Percentiles rank a stretch among this genome's conserved stretches.
Conservation (phyloP, 495 filamentous ascomycete genomes). For the Tuber calosporum region DNA sequence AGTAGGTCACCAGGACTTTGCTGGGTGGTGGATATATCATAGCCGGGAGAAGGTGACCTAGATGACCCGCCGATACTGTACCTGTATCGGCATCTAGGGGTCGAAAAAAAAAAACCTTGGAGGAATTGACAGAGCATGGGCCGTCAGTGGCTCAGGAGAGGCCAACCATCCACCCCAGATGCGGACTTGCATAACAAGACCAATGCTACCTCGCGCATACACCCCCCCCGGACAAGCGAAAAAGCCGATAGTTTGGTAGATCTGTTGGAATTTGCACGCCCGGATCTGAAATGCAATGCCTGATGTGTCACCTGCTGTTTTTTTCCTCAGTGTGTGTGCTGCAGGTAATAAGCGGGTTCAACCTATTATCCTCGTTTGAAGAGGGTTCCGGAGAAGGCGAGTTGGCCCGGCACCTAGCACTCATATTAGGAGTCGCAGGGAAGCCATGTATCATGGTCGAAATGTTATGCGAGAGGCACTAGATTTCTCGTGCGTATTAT, state of each 20-base stretch:
- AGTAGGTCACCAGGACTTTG: background rate
- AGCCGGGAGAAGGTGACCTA: background rate
- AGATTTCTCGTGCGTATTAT: background rate
- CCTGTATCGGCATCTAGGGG: background rate
- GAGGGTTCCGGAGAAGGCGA: background rate
- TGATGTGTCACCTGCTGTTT: background rate
- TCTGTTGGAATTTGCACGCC: conserved; percentile 10
- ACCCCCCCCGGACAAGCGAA: conserved; percentile 18
- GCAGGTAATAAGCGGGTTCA: background rate
- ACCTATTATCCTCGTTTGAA: background rate
- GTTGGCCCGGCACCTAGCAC: background rate
- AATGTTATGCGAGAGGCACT: background rate
- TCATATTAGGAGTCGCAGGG: background rate
- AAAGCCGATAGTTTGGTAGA: conserved; percentile 27
- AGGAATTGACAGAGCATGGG: background rate
- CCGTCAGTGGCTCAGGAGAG: background rate
- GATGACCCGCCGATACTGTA: background rate
- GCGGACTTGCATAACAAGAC: background rate
- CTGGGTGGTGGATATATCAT: background rate
- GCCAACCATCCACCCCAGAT: background rate
- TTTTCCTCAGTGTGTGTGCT: background rate
- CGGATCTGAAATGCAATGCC: background rate
- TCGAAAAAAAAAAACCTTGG: background rate
- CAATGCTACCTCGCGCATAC: background rate
- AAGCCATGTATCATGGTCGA: background rate